These are phyloP conservation scores for Raddia distichophylla DNA, from an alignment of 176 grass and related monocot genomes.

Conservation along the genomic window DNA sequence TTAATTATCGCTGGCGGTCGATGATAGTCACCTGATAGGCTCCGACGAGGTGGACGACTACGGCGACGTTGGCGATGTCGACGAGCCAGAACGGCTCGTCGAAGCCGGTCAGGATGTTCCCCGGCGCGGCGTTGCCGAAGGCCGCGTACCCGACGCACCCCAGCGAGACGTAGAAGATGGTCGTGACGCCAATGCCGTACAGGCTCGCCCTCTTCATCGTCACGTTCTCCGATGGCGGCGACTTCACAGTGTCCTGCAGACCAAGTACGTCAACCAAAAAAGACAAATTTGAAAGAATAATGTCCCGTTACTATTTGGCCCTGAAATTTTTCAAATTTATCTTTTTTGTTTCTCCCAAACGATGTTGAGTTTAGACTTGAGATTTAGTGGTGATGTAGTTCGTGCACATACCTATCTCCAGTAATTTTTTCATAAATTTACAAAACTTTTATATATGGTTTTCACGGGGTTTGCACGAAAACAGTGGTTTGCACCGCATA, in stretches of 20 bases:
- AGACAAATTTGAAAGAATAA: too few relatives aligned
- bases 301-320: too few relatives aligned
- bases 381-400: too few relatives aligned
- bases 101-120: slow-evolving; percentile 91
- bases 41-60: slow-evolving; percentile 76
- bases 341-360: too few relatives aligned
- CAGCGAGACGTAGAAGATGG: slow-evolving; percentile 84
- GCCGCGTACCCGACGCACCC: slow-evolving; percentile 94
- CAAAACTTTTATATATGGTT: too few relatives aligned
- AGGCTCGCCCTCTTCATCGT: slow-evolving; percentile 93
- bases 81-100: slow-evolving; percentile 94
- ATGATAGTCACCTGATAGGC: slow-evolving; percentile 68
- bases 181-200: slow-evolving; percentile 83
- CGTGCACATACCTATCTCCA: too few relatives aligned
- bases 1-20: not conserved
- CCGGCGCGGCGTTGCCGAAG: slow-evolving; percentile 78
- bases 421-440: too few relatives aligned
- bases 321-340: too few relatives aligned
- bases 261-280: too few relatives aligned
- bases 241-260: slow-evolving; percentile 78
- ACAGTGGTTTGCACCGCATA: too few relatives aligned
- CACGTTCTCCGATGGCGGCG: slow-evolving; percentile 84
- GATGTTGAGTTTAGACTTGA: too few relatives aligned
- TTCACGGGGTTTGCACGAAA: too few relatives aligned
- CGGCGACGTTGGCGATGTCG: slow-evolving; percentile 77